Base-by-base conservation (phyloP, 2,329 filamentous ascomycete species). In the Aspergillus persii region DNA sequence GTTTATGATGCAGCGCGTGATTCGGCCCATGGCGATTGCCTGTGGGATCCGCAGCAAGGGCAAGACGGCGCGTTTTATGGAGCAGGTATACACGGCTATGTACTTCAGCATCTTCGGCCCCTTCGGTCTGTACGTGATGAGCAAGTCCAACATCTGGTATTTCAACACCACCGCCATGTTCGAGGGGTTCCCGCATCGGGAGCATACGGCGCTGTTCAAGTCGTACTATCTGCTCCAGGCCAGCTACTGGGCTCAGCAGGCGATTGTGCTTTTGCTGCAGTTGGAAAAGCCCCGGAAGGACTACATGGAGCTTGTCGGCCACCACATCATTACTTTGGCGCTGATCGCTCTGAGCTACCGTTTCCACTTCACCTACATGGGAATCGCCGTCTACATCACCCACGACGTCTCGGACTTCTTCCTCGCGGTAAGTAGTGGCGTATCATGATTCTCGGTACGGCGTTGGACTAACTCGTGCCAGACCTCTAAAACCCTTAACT, bases 361-460 rank as follows among this genome's bases (percentile, higher is more conserved):
- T 61, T 98, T 96, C 81, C 93, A 98, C 78, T 98, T 97, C 76
- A 96, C 92, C 23, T 94, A 96, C 77, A 96, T 98, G 74, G 93
- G 93, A 29, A 79, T 97, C 57, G 91, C 92, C 23, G 92, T 98
- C 36, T 98, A 96, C 77, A 92, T 95, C 62, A 96, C 93, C 8
- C 92, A 96, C 76, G 93, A 98, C 72, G 90, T 97, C 62, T 92
- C 89, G 61, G 93, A 97, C 76, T 96, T 97, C 79, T 97, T 97
- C 85, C 84, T 97, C 49, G 93, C 94, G 41, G 90, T 93, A 85
- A 55, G 68, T 4, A 46, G 3, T 9, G 33, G 31, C 3, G 18
- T 46, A 15, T 50, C 57, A 39, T 50, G 18, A 9, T 61, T 33
- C 41, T 36, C 51, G 36, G 30, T 23, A 8, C 6, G 30, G 44